Evolutionary conservation across 148 eudicot species (phyloP), one percentile per base, ranked within the genome.

Genomic region (Vaccinium darrowii): DNA sequence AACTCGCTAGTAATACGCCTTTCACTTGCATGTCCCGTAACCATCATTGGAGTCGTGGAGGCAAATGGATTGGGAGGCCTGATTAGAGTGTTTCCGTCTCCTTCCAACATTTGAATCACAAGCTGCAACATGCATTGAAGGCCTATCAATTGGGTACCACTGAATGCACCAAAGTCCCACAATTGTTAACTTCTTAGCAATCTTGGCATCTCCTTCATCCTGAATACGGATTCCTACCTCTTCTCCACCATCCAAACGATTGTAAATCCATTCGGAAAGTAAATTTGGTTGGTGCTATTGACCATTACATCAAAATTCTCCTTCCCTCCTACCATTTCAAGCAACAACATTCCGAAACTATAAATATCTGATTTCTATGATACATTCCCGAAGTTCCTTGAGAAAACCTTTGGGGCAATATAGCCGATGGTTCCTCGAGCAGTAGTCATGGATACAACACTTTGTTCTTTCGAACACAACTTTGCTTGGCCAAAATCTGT

Each of bases 111-210:
- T 50, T 88, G 84, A n/a, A 88, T 73, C 39, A 84, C 86, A n/a
- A n/a, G n/a, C n/a, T n/a, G n/a, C n/a, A 50, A 1, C 56, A 19
- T 86, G 82, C 88, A 84, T 84, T 2, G 90, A 78, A 15, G 88
- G 90, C 30, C 88, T 74, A 52, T 84, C 85, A 10, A 79, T 11
- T 14, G 90, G 86, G 67, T 72, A 75, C 90, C 90, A 88, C 5
- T 84, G 88, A 30, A 86, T 88, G 76, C 90, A 88, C 90, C 85
- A 77, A 7, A 88, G 81, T 19, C 88, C 90, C 0, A 88, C 83
- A 73, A 86, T 36, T 13, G 80, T 30, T 50, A 86, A 60, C 52
- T 77, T 88, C 79, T 80, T 88, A 4, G 78, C 60, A n/a, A 88
- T 86, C 51, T 30, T 54, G 15, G 36, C 73, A 30, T 80, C 78